These are phyloP conservation scores for Globisporangium camurandrum DNA, from an alignment of 352 stramenopile species.

Conservation along the genomic window DNA sequence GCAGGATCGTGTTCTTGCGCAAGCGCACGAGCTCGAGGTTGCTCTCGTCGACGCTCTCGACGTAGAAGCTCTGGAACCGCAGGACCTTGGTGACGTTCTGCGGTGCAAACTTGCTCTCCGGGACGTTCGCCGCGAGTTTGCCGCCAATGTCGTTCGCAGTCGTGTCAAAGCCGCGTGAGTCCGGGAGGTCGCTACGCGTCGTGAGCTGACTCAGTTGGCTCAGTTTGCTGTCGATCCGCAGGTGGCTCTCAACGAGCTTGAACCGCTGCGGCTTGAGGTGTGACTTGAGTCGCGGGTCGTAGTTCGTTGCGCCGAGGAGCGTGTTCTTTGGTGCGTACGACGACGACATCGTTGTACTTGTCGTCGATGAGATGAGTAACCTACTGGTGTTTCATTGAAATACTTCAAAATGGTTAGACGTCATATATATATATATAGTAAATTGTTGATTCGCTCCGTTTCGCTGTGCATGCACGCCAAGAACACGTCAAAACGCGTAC, in stretches of 20 bases:
- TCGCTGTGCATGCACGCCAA: too few relatives aligned
- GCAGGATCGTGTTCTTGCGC: conserved; percentile 69
- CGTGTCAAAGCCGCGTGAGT: conserved; percentile 50
- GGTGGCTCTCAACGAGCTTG: conserved; percentile 48
- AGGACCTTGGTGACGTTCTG: conserved; percentile 75
- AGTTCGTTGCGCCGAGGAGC: conserved; percentile 63
- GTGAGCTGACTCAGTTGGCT: conserved; percentile 51
- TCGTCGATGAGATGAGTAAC: too few relatives aligned
- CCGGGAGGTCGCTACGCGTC: conserved; percentile 46
- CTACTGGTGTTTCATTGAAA: too few relatives aligned
- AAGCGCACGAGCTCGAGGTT: conserved; percentile 66
- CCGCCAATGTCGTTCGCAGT: conserved; percentile 58
- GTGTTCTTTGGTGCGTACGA: conserved; percentile 56
- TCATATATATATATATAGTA: too few relatives aligned
- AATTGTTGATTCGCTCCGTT: too few relatives aligned
- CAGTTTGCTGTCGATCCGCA: conserved; percentile 61
- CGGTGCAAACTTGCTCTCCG: conserved; percentile 74
- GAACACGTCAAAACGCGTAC: too few relatives aligned
- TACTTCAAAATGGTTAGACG: too few relatives aligned
- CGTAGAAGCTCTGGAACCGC: conserved; percentile 83
- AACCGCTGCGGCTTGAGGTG: conserved; percentile 78
- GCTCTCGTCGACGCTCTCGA: conserved; percentile 79
- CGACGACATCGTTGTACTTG: conserved; percentile 44
- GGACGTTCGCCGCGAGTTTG: conserved; percentile 21
- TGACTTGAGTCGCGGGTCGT: conserved; percentile 53